Base-by-base conservation (phyloP, 2,329 filamentous ascomycete genomes). In the Coniochaeta hoffmannii region DNA sequence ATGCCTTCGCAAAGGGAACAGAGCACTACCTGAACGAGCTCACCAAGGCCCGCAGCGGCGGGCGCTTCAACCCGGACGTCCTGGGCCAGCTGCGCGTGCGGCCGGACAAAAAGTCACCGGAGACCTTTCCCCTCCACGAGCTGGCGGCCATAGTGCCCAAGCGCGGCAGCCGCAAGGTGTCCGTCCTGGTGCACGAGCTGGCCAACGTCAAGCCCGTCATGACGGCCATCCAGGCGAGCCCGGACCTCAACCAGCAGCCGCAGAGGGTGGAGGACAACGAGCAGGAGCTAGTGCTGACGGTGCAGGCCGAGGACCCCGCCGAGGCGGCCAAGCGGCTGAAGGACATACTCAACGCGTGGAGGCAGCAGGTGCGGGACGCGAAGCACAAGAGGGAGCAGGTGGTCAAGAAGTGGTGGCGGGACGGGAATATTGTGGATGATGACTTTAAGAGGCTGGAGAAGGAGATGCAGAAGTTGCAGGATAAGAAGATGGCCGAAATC, bases 231-330 rank as follows among this genome's bases (percentile, higher is more conserved):
- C 79, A 82, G 69, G 63, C 67, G 30, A 76, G 72, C 63, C 63
- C 66, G n/a, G 73, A 79, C 61, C 82, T 79, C 69, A 83, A 83
- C 72, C 80, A 83, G 74, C 80, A 82, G 73, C 80, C 80, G 50
- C 81, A 83, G 74, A 72, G 72, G 19, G 74, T 74, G 65, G 72
- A 77, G 49, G 80, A 83, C 66, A 83, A 83, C 68, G 78, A 81
- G 67, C 75, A 83, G 22, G 80, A 83, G 71, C 75, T 84, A 56
- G 63, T 78, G 28, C 72, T 84, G 58, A 74, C 74, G 63, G 68
- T 82, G 55, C 79, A 83, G 72, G 68, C 73, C 30, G 78, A 80
- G 70, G 68, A 69, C 60, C 72, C 69, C 55, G 79, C 80, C 28
- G 79, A 77, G 55, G 64, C 77, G 35, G 65, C 66, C 50, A 66